These are phyloP conservation scores for Ophiosphaerella korrae DNA, from an alignment of 2,329 filamentous ascomycete genomes.

Conservation along the genomic window DNA sequence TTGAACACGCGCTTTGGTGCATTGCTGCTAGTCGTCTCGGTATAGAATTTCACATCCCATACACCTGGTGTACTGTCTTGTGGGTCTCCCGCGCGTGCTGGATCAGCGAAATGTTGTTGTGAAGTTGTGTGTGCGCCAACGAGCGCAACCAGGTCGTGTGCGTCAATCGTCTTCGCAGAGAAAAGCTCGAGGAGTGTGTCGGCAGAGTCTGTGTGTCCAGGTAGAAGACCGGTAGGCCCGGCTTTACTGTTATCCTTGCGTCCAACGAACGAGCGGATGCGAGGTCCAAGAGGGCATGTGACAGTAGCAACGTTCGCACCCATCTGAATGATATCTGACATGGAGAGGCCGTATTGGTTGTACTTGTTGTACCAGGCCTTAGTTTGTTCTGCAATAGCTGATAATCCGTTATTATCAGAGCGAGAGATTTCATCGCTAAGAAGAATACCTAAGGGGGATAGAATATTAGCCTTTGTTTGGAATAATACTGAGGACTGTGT, in stretches of 20 bases:
- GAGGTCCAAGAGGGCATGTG: constrained; percentile 47
- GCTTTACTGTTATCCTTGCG: constrained; percentile 45
- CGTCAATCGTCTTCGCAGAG: constrained; percentile 45
- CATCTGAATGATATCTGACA: constrained; percentile 49
- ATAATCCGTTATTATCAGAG: constrained; percentile 36
- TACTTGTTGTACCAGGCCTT: constrained; percentile 41
- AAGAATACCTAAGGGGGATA: constrained; percentile 14
- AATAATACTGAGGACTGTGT: not conserved
- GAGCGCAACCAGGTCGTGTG: constrained; percentile 45
- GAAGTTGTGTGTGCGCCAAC: constrained; percentile 46
- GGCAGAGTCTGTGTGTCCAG: constrained; percentile 38
- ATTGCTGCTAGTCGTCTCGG: constrained; percentile 31
- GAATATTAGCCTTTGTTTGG: not conserved
- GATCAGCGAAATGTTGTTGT: constrained; percentile 46
- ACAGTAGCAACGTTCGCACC: constrained; percentile 47
- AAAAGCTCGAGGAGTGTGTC: constrained; percentile 45
- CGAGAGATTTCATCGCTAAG: constrained; percentile 37
- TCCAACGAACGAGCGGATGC: constrained; percentile 45
- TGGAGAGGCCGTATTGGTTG: constrained; percentile 40
- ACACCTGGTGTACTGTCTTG: constrained; percentile 46
- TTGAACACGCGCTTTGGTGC: constrained; percentile 42
- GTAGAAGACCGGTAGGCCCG: constrained; percentile 42
- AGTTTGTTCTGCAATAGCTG: constrained; percentile 33
- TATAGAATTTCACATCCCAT: constrained; percentile 47
- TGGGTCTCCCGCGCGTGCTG: constrained; percentile 37